These are phyloP conservation scores for Yarrowia sp. DNA, from an alignment of 805 yeast species.

Conservation along the genomic window DNA sequence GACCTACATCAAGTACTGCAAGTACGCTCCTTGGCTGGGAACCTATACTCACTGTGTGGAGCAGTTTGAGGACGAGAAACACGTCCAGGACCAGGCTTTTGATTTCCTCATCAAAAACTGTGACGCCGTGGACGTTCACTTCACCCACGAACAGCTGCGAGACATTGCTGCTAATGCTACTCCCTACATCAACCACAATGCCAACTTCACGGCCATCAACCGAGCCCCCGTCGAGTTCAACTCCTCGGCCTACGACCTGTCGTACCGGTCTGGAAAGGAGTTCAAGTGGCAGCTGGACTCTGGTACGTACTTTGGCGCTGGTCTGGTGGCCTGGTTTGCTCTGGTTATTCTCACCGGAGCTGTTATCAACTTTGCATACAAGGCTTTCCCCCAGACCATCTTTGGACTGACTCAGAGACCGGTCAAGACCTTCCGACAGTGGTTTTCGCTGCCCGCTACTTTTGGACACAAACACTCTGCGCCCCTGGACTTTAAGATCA, in stretches of 20 bases:
- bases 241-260: neutral
- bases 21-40: conserved; percentile 19
- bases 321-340: conserved; percentile 36
- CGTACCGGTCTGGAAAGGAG: neutral
- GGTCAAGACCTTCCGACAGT: conserved; percentile 31
- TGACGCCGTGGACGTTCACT: neutral
- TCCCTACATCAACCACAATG: neutral
- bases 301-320: conserved; percentile 31
- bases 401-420: conserved; percentile 18
- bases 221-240: conserved; percentile 19
- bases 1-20: conserved; percentile 20
- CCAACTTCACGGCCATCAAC: conserved; percentile 23
- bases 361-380: conserved; percentile 28
- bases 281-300: conserved; percentile 21
- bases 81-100: conserved; percentile 15
- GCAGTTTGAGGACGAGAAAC: neutral
- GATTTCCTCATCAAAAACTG: neutral
- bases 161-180: neutral
- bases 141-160: neutral
- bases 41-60: conserved; percentile 18
- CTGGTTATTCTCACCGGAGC: conserved; percentile 32
- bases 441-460: conserved; percentile 38
- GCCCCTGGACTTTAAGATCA: conserved; percentile 31
- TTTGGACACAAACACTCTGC: conserved; percentile 35
- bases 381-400: conserved; percentile 26